These are phyloP conservation scores for Circinella minor DNA, from an alignment of 371 early-diverging fungal species.

Conservation along the genomic window DNA sequence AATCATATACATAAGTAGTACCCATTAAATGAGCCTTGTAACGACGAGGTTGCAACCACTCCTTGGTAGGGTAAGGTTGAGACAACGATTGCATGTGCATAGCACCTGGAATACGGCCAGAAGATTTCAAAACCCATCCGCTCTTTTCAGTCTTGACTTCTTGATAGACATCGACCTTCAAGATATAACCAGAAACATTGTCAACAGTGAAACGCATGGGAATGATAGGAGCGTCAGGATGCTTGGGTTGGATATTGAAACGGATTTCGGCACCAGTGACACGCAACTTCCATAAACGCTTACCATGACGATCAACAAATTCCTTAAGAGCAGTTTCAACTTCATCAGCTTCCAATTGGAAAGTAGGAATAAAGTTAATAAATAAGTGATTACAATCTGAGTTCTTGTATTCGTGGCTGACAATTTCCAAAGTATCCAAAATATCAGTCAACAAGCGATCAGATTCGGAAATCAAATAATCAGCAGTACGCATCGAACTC, in stretches of 20 bases:
- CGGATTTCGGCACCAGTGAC: conserved; percentile 95
- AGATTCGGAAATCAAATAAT: conserved; percentile 93
- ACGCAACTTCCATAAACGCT: conserved; percentile 93
- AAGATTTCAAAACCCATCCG: conserved; percentile 77
- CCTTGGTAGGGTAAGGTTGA: conserved; percentile 91
- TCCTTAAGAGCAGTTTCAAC: conserved; percentile 87
- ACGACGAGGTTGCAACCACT: conserved; percentile 95
- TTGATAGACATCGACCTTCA: conserved; percentile 90
- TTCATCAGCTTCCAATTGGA: conserved; percentile 85
- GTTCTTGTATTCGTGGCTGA: conserved; percentile 86
- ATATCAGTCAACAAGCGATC: conserved; percentile 92
- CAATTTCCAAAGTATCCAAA: conserved; percentile 93
- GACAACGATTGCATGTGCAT: conserved; percentile 85
- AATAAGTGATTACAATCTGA: conserved; percentile 98
- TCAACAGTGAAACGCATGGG: conserved; percentile 92
- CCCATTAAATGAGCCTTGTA: conserved; percentile 98
- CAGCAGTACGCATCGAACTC: conserved; percentile 83
- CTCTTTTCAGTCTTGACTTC: conserved; percentile 81
- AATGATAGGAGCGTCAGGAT: conserved; percentile 67
- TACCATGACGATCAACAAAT: conserved; percentile 93
- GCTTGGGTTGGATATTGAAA: conserved; percentile 82
- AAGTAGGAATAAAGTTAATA: conserved; percentile 96
- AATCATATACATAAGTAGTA: conserved; percentile 98
- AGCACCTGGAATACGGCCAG: conserved; percentile 74
- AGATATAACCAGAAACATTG: conserved; percentile 91